phyloP scores from a whole-genome alignment of 768 basidiomycete species.

The Podaxis sp. region DNA sequence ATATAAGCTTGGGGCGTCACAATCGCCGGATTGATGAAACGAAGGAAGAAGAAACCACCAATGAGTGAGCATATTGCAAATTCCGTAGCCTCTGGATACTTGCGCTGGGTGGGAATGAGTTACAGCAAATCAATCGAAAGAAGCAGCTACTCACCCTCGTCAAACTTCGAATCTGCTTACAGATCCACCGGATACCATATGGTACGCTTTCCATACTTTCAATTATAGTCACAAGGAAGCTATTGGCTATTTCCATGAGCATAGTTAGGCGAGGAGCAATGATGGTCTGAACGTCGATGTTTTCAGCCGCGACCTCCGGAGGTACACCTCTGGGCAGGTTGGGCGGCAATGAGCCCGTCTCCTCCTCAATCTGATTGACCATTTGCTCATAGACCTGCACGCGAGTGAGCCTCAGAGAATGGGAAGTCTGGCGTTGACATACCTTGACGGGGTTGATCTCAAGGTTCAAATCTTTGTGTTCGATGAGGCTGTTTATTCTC shows the following conservation, averaged over 20 bases:
- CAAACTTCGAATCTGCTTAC: conserved; percentile 97
- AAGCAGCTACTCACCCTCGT: conserved; percentile 66
- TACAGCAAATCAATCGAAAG: not conserved
- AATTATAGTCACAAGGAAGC: conserved; percentile 95
- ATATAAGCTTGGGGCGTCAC: conserved; percentile 99
- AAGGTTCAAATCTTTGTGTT: conserved; percentile 98
- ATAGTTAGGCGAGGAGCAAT: conserved; percentile 96
- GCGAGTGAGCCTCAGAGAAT: conserved; percentile 7
- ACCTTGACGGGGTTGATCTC: conserved; percentile 99
- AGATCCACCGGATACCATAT: conserved; percentile 99
- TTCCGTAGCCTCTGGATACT: conserved; percentile 98
- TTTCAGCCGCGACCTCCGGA: conserved; percentile 91
- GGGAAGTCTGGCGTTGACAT: conserved; percentile 6
- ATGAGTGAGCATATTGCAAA: conserved; percentile 98
- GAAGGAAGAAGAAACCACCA: conserved; percentile 99
- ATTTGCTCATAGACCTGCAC: conserved; percentile 98
- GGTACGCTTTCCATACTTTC: conserved; percentile 98
- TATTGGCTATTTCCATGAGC: conserved; percentile 99
- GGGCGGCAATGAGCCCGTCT: conserved; percentile 86
- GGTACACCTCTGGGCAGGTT: conserved; percentile 91
- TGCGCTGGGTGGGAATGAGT: conserved; percentile 53
- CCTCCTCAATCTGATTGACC: conserved; percentile 98
- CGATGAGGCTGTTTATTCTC: conserved; percentile 96
- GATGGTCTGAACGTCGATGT: conserved; percentile 95
- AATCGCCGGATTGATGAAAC: conserved; percentile 99